phyloP scores from a whole-genome alignment of 106 monocot genomes.

The Allium cepa region DNA sequence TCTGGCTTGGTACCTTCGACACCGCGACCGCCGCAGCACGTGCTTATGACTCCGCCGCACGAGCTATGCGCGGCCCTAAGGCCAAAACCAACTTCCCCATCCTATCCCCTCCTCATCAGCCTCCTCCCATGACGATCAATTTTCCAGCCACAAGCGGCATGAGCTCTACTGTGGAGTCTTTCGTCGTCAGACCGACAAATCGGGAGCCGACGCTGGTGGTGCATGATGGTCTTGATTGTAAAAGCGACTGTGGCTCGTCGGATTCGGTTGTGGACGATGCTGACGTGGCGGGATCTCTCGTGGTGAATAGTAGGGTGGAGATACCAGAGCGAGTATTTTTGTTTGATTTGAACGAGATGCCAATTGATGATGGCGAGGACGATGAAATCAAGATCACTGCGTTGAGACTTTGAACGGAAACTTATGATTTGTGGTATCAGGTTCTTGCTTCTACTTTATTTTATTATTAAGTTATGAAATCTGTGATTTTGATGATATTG shows the following conservation, averaged over 20 bases:
- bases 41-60: conserved; percentile 51
- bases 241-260: conserved; percentile 55
- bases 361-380: conserved; percentile 10
- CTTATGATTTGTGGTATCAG: no score
- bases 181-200: conserved; percentile 5
- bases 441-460: no score
- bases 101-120: not conserved
- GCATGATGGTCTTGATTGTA: conserved; percentile 23
- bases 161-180: conserved; percentile 29
- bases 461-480: no score
- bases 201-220: not conserved
- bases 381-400: conserved; percentile 1
- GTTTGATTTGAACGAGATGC: conserved; percentile 43
- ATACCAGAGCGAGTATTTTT: not conserved
- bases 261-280: conserved; percentile 44
- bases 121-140: not conserved
- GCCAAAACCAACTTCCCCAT: conserved; percentile 57
- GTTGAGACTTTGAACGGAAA: not conserved
- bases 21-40: conserved; percentile 48
- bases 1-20: conserved; percentile 54
- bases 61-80: conserved; percentile 43
- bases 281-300: conserved; percentile 14
- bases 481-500: no score
- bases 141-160: conserved; percentile 23
- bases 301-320: not conserved